Base-by-base conservation (phyloP, 2,329 filamentous ascomycete genomes). In the Fusarium algeriense region DNA sequence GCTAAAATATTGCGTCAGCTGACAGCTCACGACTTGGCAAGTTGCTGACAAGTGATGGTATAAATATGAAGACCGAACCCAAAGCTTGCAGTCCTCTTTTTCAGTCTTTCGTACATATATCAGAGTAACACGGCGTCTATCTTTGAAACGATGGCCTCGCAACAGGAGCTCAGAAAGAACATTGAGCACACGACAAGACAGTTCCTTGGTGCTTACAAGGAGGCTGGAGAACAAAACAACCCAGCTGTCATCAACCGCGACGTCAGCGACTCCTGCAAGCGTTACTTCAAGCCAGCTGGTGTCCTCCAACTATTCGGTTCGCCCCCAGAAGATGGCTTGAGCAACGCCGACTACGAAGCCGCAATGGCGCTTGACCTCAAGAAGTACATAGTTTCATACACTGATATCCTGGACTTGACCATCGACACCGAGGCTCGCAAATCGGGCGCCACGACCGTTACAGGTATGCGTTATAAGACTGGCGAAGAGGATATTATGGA, bases 241-340 rank as follows among this genome's bases (percentile, higher is more conserved):
- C 40, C 69, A 3, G 17, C 69, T 3, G 23, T 73, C 14, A 56
- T 72, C 41, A 72, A 72, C 23, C 69, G 69, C 10, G 43, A 72
- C 3, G 65, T 70, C 34, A 44, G 49, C 32, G 38, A 48, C 3
- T n/a, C 37, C 8, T 72, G 69, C 20, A 67, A 54, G 17, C 50
- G 69, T 3, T 35, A 63, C 23, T 45, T 72, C 5, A 67, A 58
- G 13, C 69, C 69, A 10, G 46, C 40, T 2, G 60, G 56, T 5
- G 6, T 67, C 4, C 49, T 61, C 15, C 15, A 43, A 2, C n/a
- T 62, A 6, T 43, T 49, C 7, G 46, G 55, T 3, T 20, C 37
- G 17, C 55, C 64, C 2, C 14, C 28, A 3, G 64, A 26, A 5
- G 37, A 12, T 9, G 37, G 32, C 14, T 41, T 57, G 13, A 50